Base-by-base conservation (phyloP, 805 yeast genomes). In the Lachancea thermotolerans region DNA sequence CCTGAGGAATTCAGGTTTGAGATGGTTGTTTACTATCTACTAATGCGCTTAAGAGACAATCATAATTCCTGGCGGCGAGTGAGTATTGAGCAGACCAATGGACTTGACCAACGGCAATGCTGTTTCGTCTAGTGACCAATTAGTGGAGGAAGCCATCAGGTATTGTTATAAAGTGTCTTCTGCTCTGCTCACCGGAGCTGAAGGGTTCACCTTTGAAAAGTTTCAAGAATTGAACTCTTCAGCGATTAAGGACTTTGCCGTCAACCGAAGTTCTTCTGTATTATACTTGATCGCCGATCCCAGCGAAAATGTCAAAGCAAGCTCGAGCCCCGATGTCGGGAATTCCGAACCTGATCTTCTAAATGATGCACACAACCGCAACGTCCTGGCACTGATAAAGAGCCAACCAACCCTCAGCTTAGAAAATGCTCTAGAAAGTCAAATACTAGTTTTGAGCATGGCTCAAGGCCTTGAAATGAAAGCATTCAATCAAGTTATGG, bases 401-500 rank as follows among this genome's bases (percentile, higher is more conserved):
- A 69, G 64, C 15, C 66, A 61, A 30, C 74, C 72, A 0, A 52
- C 46, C 4, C 34, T 76, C 11, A 37, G 47, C 10, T 35, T 35
- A 0, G 41, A 48, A 0, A 36, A 34, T 0, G 48, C 68, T 0
- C 46, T 73, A 9, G 62, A 61, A 14, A 32, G 54, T 0, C 73
- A 70, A 42, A 34, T 71, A 2, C 68, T 65, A 25, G 58, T 62
- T 0, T 44, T 69, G n/a, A 61, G 62, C 40, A 46, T 71, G 6
- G 72, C 74, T 0, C 59, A 51, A 9, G 36, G 32, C 8, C 14
- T 41, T 3, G 42, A 47, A 33, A 73, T 74, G 46, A 83, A 81
- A 39, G 69, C 72, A 25, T 56, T 89, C n/a, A 71, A 79, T 52
- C 67, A 78, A 0, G 62, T 90, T 25, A 62, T 88, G 17, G 74